Percentiles rank a stretch among this genome's conserved stretches.
These are phyloP conservation scores for Fusarium phyllophilum DNA, from an alignment of 2,329 filamentous ascomycete genomes.

Conservation along the genomic window DNA sequence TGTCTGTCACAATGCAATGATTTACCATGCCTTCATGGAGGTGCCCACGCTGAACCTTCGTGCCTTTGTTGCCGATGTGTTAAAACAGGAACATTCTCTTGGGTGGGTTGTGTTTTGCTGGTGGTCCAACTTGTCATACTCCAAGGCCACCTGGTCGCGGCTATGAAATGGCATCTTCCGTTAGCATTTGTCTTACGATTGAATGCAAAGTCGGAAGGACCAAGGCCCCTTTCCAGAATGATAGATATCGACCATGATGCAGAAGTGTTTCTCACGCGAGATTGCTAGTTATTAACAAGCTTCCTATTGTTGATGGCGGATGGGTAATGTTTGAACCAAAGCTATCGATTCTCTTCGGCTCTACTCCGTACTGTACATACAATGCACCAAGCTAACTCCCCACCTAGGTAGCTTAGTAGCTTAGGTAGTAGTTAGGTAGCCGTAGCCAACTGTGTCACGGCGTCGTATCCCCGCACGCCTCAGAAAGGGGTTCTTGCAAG, in stretches of 20 bases:
- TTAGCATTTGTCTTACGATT: conserved; percentile 8
- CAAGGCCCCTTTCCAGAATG: background rate
- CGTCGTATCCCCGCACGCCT: conserved; percentile 27
- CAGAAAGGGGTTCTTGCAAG: conserved; percentile 43
- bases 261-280: background rate
- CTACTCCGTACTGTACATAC: background rate
- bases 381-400: conserved; percentile 17
- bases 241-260: background rate
- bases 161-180: conserved; percentile 15
- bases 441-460: conserved; percentile 26
- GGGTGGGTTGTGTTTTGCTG: conserved; percentile 9
- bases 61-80: background rate
- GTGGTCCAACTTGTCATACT: conserved; percentile 26
- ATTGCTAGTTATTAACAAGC: conserved; percentile 19
- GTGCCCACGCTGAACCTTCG: background rate
- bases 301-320: background rate
- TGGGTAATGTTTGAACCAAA: conserved; percentile 27
- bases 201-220: background rate
- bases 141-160: background rate
- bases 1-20: background rate
- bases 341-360: conserved; percentile 36
- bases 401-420: background rate
- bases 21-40: background rate
- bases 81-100: background rate
- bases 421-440: background rate